Percentiles rank a stretch among this genome's conserved stretches.
Evolutionary conservation across 371 early-diverging fungal genomes (phyloP).

Genomic region (Apophysomyces sp.): DNA sequence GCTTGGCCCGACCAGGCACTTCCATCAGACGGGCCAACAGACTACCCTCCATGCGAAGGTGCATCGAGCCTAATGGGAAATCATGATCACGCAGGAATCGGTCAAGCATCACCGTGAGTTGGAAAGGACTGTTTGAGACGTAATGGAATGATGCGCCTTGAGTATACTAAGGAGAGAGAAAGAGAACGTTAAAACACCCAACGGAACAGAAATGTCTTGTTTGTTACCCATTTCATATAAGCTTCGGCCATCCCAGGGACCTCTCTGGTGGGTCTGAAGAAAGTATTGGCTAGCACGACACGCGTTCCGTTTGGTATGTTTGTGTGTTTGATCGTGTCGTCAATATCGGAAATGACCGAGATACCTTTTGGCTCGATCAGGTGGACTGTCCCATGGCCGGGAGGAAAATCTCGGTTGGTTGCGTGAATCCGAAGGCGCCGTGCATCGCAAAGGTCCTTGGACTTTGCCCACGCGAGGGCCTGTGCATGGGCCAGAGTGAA

Average conservation of each 20-base stretch:
- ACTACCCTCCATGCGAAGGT: conserved; percentile 59
- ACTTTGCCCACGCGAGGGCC: conserved; percentile 29
- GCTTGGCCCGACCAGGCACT: conserved; percentile 53
- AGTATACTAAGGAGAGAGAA: conserved; percentile 33
- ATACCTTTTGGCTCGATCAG: conserved; percentile 63
- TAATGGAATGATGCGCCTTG: conserved; percentile 83
- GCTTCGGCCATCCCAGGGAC: conserved; percentile 74
- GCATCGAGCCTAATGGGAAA: conserved; percentile 85
- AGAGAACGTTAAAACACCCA: conserved; percentile 1
- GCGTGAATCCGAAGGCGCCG: conserved; percentile 29
- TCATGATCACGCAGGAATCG: conserved; percentile 64
- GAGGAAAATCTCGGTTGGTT: conserved; percentile 14
- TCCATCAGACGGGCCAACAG: conserved; percentile 33
- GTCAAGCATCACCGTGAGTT: conserved; percentile 74
- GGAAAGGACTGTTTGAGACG: conserved; percentile 90
- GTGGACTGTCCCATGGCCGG: conserved; percentile 41
- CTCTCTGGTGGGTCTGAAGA: conserved; percentile 59
- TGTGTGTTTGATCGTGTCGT: conserved; percentile 88
- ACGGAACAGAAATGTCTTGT: background rate
- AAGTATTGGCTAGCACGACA: conserved; percentile 67
- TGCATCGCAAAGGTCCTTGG: conserved; percentile 28
- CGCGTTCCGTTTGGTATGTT: conserved; percentile 69
- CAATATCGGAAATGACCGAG: conserved; percentile 86
- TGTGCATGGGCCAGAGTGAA: conserved; percentile 20
- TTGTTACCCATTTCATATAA: conserved; percentile 61